Evolutionary conservation across 2,329 filamentous ascomycete genomes (phyloP), one percentile per base, ranked within the genome.

Genomic region (Ceratocystis colombiana): DNA sequence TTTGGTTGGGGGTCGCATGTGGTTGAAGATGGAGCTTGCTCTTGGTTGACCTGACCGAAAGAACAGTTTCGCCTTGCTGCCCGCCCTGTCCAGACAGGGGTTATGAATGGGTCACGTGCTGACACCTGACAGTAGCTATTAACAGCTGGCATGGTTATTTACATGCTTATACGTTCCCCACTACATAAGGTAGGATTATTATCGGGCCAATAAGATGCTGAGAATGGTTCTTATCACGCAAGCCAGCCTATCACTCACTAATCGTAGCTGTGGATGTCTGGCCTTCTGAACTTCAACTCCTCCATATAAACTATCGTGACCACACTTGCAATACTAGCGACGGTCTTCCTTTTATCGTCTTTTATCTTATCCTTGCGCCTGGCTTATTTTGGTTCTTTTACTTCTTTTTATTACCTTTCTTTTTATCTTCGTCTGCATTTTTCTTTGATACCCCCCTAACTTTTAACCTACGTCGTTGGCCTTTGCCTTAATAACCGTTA

Each of bases 61-160:
- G 59, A 63, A 61, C 66, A 67, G 66, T 30, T 67, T 67, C 62
- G 55, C 66, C 53, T 64, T 62, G 55, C 46, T 45, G 20, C 17
- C 22, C 1, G 20, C 17, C 22, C 3, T 17, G 46, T 8, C 46
- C 17, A 17, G 20, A n/a, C 53, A 33, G 28, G 30, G 53, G 20
- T 20, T 37, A 3, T 30, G 15, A 2, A 3, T 1, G 17, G 20
- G 53, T 61, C 66, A 67, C 53, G 44, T 67, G 62, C 4, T 15
- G 46, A 17, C 44, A 61, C n/a, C 53, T 67, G 41, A 1, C 5
- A 44, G 1, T 62, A 61, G 66, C 53, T 64, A 46, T 5, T 5
- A 33, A 5, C 48, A 53, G 48, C 20, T 25, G 48, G n/a, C 48
- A 53, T 3, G 6, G n/a, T 3, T 5, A 59, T 20, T 61, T 22